These are phyloP conservation scores for Bertia moriformis DNA, from an alignment of 2,329 filamentous ascomycete species.

Conservation along the genomic window DNA sequence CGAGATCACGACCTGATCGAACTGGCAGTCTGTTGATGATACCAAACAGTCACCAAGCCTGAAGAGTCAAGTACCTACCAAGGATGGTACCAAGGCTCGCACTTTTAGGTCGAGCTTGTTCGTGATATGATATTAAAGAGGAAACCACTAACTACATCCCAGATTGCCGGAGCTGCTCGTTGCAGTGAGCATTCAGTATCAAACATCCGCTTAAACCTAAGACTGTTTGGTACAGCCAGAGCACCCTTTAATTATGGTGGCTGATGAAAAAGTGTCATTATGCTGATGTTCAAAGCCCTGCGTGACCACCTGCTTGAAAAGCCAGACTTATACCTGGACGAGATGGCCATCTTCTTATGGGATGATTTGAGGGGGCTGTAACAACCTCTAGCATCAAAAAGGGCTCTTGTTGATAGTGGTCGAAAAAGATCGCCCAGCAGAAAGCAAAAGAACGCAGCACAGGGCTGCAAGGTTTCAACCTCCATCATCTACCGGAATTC, in stretches of 20 bases:
- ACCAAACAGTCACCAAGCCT: too few relatives aligned
- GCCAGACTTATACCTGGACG: constrained; percentile 8
- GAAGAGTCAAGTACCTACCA: too few relatives aligned
- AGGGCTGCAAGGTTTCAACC: constrained; percentile 13
- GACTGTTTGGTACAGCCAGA: neutral
- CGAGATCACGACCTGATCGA: too few relatives aligned
- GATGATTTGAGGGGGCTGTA: constrained; percentile 3
- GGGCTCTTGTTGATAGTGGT: constrained; percentile 8
- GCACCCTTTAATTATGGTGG: constrained; percentile 7
- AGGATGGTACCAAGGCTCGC: too few relatives aligned
- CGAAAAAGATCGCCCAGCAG: constrained; percentile 11
- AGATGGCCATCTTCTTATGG: constrained; percentile 8
- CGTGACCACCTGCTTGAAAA: constrained; percentile 10
- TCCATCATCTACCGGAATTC: constrained; percentile 11
- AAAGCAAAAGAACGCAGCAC: constrained; percentile 12
- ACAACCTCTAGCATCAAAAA: constrained; percentile 8
- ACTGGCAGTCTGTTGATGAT: too few relatives aligned
- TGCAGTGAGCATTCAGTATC: neutral
- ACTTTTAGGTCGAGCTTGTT: too few relatives aligned
- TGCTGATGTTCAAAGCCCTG: constrained; percentile 8
- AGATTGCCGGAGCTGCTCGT: neutral
- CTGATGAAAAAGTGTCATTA: constrained; percentile 7
- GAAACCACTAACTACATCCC: neutral
- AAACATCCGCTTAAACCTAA: neutral
- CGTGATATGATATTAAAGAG: neutral